Percentiles rank a stretch among this genome's conserved stretches.
Evolutionary conservation across 179 eudicot genomes (phyloP).

Genomic region (Silene coronaria): DNA sequence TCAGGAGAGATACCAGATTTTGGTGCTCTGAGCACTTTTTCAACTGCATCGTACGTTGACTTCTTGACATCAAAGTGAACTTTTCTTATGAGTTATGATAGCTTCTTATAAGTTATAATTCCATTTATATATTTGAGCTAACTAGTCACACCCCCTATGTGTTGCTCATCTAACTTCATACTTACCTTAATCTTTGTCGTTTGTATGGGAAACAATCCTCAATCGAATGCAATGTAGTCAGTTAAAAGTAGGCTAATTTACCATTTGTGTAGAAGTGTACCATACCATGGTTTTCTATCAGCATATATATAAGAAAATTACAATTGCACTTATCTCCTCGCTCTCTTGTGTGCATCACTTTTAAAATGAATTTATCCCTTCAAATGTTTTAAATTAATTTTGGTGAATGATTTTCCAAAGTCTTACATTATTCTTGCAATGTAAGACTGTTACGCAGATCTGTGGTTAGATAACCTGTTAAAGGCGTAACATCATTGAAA

Average conservation of each 20-base stretch:
- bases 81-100: not conserved
- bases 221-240: not conserved
- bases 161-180: not conserved
- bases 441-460: not conserved
- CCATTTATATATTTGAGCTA: not conserved
- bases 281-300: not conserved
- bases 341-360: too few relatives aligned
- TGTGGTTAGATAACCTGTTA: not conserved
- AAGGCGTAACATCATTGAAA: not conserved
- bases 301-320: not conserved
- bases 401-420: too few relatives aligned
- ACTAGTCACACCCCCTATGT: not conserved
- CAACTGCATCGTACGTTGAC: constrained; percentile 59
- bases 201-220: not conserved
- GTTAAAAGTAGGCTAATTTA: not conserved
- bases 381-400: too few relatives aligned
- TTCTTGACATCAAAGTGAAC: not conserved
- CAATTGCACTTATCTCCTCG: not conserved
- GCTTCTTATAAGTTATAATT: not conserved
- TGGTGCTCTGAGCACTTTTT: constrained; percentile 70
- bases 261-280: not conserved
- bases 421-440: too few relatives aligned
- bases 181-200: not conserved
- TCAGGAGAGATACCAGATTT: constrained; percentile 89
- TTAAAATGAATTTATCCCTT: too few relatives aligned